Evolutionary conservation across 768 basidiomycete genomes (phyloP).

Genomic region (Tylopilus sp.): DNA sequence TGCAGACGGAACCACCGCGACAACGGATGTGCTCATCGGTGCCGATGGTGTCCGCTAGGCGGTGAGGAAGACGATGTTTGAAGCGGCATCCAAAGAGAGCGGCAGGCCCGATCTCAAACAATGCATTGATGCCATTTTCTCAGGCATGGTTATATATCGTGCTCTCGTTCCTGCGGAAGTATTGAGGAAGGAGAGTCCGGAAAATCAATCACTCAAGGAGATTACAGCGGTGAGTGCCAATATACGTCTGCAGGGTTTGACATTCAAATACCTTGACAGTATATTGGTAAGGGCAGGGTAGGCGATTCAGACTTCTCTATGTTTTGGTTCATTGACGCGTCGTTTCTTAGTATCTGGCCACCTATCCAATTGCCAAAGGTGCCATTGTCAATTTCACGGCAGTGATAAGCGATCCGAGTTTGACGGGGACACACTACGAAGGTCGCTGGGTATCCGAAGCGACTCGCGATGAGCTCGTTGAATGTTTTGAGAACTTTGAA

Average conservation of each 20-base stretch:
- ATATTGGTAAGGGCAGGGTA: conserved; percentile 10
- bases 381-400: conserved; percentile 34
- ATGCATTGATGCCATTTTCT: conserved; percentile 34
- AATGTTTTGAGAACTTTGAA: conserved; percentile 33
- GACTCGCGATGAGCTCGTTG: conserved; percentile 27
- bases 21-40: conserved; percentile 42
- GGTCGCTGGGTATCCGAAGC: conserved; percentile 22
- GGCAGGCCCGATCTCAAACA: conserved; percentile 1
- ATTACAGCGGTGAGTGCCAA: conserved; percentile 20
- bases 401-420: conserved; percentile 25
- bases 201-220: conserved; percentile 17
- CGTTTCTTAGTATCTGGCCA: conserved; percentile 33
- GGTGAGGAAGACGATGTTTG: conserved; percentile 25
- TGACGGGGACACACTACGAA: conserved; percentile 29
- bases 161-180: conserved; percentile 32
- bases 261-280: conserved; percentile 14
- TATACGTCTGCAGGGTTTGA: background rate
- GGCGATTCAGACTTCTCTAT: background rate
- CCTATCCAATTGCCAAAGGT: conserved; percentile 39
- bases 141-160: conserved; percentile 40
- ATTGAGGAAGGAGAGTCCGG: conserved; percentile 25
- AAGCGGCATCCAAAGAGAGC: conserved; percentile 6
- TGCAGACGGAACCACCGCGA: conserved; percentile 15
- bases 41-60: conserved; percentile 41
- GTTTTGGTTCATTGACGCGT: background rate